phyloP scores from a whole-genome alignment of 495 filamentous ascomycete genomes.

The Penicillium bialowiezense region DNA sequence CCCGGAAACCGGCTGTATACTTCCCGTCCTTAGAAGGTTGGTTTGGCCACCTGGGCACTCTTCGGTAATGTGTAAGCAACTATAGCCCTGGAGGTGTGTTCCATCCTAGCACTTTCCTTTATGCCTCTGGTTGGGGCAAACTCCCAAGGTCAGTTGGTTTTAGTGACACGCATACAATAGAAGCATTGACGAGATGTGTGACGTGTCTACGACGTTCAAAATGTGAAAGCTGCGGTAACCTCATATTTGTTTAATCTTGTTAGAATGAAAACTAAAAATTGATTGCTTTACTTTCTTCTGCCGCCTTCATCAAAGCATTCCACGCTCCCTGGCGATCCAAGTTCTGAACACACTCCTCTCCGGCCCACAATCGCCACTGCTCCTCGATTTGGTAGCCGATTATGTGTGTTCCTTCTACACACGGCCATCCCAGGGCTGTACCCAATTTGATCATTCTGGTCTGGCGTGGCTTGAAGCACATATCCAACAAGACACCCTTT shows the following conservation, averaged over 20 bases:
- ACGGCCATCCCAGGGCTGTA: conserved; percentile 53
- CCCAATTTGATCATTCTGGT: conserved; percentile 54
- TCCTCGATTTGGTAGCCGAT: conserved; percentile 68
- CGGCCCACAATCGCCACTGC: conserved; percentile 60
- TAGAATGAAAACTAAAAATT: conserved; percentile 18
- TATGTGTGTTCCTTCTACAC: conserved; percentile 61
- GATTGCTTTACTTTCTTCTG: conserved; percentile 25
- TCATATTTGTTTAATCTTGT: neutral
- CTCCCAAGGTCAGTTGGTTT: no score
- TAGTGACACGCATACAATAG: no score
- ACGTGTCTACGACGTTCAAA: no score
- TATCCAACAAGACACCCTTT: conserved; percentile 64
- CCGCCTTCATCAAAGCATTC: conserved; percentile 39
- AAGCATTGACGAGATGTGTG: no score
- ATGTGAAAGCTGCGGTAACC: no score
- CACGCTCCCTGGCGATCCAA: conserved; percentile 49
- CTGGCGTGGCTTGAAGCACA: conserved; percentile 69
- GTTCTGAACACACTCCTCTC: conserved; percentile 38
- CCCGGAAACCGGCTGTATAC: neutral
- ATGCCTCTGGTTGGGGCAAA: no score
- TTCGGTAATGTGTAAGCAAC: no score
- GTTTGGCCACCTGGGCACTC: no score
- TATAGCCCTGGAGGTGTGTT: no score
- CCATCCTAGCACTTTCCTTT: no score
- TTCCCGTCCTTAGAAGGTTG: neutral